A percentile compares a stretch with the other conserved stretches of the same genome.
phyloP scores from a whole-genome alignment of 371 early-diverging fungal species.

The Mortierella sp. region DNA sequence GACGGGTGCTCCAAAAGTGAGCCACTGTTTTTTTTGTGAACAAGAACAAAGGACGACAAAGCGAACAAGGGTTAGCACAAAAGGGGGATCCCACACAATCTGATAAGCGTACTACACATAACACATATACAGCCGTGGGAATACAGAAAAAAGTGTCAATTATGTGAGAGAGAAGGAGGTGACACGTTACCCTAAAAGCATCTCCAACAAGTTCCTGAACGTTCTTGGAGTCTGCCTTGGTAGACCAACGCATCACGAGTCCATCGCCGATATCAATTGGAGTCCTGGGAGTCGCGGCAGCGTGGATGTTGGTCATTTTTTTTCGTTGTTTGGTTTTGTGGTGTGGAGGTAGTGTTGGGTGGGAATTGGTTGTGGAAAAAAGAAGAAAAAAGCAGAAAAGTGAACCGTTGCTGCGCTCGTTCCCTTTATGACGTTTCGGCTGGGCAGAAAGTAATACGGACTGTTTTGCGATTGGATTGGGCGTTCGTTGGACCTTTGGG shows the following conservation, averaged over 20 bases:
- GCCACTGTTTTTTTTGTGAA: too few relatives aligned
- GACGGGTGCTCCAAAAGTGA: slow-evolving; percentile 23
- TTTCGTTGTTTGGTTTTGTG: background rate
- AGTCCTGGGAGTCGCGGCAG: background rate
- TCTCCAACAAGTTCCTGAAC: slow-evolving; percentile 23
- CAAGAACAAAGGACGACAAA: too few relatives aligned
- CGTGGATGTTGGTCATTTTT: slow-evolving; percentile 11
- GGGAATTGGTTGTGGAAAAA: too few relatives aligned
- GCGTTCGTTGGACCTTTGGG: too few relatives aligned
- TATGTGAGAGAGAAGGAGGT: background rate
- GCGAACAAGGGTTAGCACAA: too few relatives aligned
- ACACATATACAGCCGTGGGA: too few relatives aligned
- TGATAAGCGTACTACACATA: too few relatives aligned
- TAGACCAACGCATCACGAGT: slow-evolving; percentile 55
- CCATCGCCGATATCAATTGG: slow-evolving; percentile 41
- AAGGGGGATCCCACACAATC: too few relatives aligned
- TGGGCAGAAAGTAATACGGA: too few relatives aligned
- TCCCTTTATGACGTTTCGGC: too few relatives aligned
- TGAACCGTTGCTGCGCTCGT: too few relatives aligned
- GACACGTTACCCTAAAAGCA: slow-evolving; percentile 13
- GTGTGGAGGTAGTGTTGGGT: background rate
- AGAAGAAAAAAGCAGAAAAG: slow-evolving; percentile 4
- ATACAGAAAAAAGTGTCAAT: background rate
- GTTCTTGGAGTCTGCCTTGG: slow-evolving; percentile 39
- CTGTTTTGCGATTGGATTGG: too few relatives aligned